These are phyloP conservation scores for Hibiscus syriacus DNA, from an alignment of 345 rosid genomes.

Conservation along the genomic window DNA sequence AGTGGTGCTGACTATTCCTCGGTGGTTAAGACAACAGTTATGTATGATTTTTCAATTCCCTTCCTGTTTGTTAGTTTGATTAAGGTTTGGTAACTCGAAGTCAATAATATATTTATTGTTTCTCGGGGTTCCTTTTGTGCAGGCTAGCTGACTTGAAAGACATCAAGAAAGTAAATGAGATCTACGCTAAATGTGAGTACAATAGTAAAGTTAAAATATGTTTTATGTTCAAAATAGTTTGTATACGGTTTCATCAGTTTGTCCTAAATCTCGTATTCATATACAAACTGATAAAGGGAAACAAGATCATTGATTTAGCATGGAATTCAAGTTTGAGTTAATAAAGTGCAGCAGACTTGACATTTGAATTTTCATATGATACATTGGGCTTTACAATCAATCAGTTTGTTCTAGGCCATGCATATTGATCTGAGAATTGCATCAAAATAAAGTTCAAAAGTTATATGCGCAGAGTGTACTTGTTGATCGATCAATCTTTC, in stretches of 20 bases:
- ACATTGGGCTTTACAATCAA: background rate
- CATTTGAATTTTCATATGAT: background rate
- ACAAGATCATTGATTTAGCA: background rate
- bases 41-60: background rate
- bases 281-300: background rate
- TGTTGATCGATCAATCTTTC: background rate
- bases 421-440: background rate
- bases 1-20: slow-evolving; percentile 12
- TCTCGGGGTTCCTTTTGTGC: slow-evolving; percentile 9
- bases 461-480: background rate
- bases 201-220: background rate
- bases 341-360: background rate
- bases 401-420: background rate
- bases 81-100: background rate
- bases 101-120: background rate
- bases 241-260: background rate
- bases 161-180: slow-evolving; percentile 94
- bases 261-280: background rate
- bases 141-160: slow-evolving; percentile 95
- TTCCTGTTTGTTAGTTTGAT: background rate
- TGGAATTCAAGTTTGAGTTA: background rate
- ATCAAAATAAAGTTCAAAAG: background rate
- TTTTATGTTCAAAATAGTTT: background rate
- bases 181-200: slow-evolving; percentile 15
- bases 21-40: slow-evolving; percentile 12